Evolutionary conservation across 2,329 filamentous ascomycete genomes (phyloP), one percentile per base, ranked within the genome.

Genomic region (Sordariomycetes sp.): DNA sequence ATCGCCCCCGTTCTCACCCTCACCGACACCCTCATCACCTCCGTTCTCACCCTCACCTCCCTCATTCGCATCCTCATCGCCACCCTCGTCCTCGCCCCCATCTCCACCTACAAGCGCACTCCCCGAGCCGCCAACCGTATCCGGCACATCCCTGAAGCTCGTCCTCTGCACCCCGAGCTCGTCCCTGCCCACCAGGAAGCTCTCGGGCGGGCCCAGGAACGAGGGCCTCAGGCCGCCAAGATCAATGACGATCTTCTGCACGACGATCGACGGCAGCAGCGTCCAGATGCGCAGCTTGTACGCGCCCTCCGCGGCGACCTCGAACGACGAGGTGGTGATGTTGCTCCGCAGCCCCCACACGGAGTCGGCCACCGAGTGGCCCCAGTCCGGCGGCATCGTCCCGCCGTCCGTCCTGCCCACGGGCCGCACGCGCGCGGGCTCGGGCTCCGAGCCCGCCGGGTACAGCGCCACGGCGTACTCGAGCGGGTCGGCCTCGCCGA

Each of bases 121-220:
- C 34, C 37, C 37, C n/a, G 51, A 20, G 16, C 48, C 56, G 16
- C 57, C 57, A n/a, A 58, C 35, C 5, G 37, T 34, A 11, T 37
- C 52, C 10, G 57, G 51, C 14, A 34, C 43, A 50, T 54, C 51
- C 35, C 57, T 46, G 67, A 76, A 76, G 51, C 69, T 74, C 8
- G 69, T 72, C 59, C 70, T 69, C 28, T 71, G 68, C 58, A 71
- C 71, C 8, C 74, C 74, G 48, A 67, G 55, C 59, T 64, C 57
- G 57, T 78, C 74, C 24, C 72, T 65, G 0, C 75, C 75, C 1
- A 76, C 66, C 12, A 76, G 63, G 60, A 79, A 79, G 56, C 78
- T 82, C 72, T 82, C 79, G 0, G 79, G 80, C 3, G 81, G 80
- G 0, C 81, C 81, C 2, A 84, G 68, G 62, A 81, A 83, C 54